These are phyloP conservation scores for Saprolegnia diclina DNA, from an alignment of 352 stramenopile genomes.

Conservation along the genomic window DNA sequence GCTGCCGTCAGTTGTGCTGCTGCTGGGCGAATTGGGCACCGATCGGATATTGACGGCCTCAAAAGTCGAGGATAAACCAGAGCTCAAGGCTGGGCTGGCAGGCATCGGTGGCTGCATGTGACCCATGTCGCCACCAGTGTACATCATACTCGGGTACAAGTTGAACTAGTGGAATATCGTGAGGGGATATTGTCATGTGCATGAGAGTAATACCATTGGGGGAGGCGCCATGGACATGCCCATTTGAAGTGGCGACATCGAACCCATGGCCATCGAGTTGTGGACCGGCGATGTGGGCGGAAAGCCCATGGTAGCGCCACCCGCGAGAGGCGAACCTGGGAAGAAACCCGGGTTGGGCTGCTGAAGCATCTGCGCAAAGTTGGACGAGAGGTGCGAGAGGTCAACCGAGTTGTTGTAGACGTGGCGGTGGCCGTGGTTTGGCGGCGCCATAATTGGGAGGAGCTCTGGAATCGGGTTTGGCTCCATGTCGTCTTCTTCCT, in stretches of 20 bases:
- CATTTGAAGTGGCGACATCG: conserved; percentile 12
- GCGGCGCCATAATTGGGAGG: conserved; percentile 1
- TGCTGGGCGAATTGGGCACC: conserved; percentile 22
- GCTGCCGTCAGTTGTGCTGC: conserved; percentile 9
- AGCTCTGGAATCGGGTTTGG: conserved; percentile 21
- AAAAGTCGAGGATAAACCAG: conserved; percentile 22
- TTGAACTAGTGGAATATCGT: not conserved
- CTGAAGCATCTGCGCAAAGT: conserved; percentile 10
- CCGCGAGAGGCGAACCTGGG: not conserved
- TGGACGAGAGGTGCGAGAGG: conserved; percentile 18
- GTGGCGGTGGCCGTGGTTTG: not conserved
- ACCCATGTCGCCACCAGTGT: not conserved
- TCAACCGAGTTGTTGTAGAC: conserved; percentile 18
- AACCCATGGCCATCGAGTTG: conserved; percentile 19
- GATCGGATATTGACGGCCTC: conserved; percentile 13
- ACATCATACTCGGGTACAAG: conserved; percentile 13
- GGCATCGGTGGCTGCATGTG: conserved; percentile 1
- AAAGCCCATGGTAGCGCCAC: not conserved
- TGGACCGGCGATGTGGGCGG: conserved; percentile 8
- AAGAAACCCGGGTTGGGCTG: not conserved
- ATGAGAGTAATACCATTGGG: not conserved
- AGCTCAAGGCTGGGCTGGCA: conserved; percentile 15
- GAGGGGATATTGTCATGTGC: not conserved
- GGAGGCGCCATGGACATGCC: conserved; percentile 10
- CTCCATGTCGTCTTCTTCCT: conserved; percentile 16